A percentile compares a stretch with the other conserved stretches of the same genome.
Evolutionary conservation across 805 yeast genomes (phyloP).

Genomic region (Zygosaccharomyces bailii): DNA sequence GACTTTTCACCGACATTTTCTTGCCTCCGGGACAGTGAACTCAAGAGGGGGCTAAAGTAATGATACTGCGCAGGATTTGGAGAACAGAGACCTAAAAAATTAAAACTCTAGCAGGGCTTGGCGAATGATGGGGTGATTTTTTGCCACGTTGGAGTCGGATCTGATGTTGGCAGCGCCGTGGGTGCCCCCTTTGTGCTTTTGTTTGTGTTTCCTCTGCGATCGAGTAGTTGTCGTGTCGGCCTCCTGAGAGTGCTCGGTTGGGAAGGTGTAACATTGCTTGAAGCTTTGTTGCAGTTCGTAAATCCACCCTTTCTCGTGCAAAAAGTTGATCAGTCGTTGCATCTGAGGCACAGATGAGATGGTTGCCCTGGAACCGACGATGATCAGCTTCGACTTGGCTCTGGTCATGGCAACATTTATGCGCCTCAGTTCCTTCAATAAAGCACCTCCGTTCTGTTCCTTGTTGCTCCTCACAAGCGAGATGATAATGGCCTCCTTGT

Average conservation of each 20-base stretch:
- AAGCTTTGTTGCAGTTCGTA: conserved; percentile 51
- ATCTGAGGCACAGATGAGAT: conserved; percentile 25
- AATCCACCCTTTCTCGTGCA: conserved; percentile 61
- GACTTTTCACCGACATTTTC: background rate
- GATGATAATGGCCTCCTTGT: conserved; percentile 84
- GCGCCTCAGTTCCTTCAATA: conserved; percentile 85
- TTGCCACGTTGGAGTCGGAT: conserved; percentile 16
- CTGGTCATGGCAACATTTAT: conserved; percentile 93
- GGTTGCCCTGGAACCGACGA: conserved; percentile 75
- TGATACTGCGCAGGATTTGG: background rate
- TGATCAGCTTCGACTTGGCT: conserved; percentile 76
- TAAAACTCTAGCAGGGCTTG: conserved; percentile 18
- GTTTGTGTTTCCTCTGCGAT: background rate
- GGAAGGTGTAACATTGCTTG: conserved; percentile 37
- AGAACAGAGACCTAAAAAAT: background rate
- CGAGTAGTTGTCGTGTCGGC: background rate
- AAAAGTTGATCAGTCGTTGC: conserved; percentile 54
- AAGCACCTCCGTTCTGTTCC: conserved; percentile 63
- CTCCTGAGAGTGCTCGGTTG: background rate
- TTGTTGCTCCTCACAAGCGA: conserved; percentile 84
- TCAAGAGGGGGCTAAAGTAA: background rate
- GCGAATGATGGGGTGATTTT: conserved; percentile 25
- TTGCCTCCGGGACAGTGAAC: background rate
- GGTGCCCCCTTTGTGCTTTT: background rate
- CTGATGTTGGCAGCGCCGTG: conserved; percentile 14